Evolutionary conservation across 2,329 filamentous ascomycete species (phyloP).

Genomic region (Botryotinia calthae): DNA sequence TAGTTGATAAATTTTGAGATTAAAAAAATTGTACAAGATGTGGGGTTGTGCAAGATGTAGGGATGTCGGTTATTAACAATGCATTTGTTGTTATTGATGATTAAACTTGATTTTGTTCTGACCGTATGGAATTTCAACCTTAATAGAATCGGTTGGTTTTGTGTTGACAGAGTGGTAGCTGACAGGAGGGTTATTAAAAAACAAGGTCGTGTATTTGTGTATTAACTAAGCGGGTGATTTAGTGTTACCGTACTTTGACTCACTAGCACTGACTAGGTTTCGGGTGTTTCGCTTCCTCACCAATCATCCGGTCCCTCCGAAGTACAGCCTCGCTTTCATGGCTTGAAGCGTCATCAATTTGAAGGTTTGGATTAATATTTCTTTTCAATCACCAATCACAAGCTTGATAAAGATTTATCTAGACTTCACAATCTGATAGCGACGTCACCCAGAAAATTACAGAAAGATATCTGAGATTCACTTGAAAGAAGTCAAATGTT

Average conservation of each 20-base stretch:
- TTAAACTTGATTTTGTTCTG: accelerated
- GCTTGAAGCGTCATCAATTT: neutral
- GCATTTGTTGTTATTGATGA: neutral
- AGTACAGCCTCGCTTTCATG: neutral
- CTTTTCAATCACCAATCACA: neutral
- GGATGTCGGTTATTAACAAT: no score
- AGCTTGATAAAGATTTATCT: neutral
- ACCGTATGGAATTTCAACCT: neutral
- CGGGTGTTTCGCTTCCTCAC: neutral
- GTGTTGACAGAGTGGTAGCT: neutral
- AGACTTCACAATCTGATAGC: neutral
- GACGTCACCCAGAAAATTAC: neutral
- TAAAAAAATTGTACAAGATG: no score
- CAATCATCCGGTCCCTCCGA: neutral
- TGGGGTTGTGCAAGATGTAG: no score
- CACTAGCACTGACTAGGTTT: neutral
- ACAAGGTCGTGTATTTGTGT: neutral
- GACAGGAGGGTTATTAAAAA: neutral
- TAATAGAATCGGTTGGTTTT: neutral
- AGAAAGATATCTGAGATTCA: neutral
- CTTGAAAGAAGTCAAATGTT: no score
- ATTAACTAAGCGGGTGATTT: neutral
- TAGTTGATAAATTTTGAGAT: no score
- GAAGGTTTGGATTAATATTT: neutral
- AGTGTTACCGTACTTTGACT: neutral